Evolutionary conservation across 2,329 filamentous ascomycete species (phyloP).

Genomic region (Bipolaris oryzae): DNA sequence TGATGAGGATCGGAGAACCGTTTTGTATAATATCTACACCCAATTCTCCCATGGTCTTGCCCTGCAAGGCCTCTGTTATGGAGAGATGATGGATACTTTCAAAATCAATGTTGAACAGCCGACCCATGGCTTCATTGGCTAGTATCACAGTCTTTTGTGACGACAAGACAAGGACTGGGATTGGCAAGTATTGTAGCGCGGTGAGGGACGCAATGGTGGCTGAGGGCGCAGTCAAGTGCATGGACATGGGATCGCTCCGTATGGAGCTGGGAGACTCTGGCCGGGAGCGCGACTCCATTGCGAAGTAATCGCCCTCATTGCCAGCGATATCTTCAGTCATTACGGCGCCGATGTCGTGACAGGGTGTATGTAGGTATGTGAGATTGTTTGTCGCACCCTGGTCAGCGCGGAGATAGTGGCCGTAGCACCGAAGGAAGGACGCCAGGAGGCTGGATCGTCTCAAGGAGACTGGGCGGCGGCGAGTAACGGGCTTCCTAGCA

Average conservation of each 20-base stretch:
- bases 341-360: conserved; percentile 15
- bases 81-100: conserved; percentile 51
- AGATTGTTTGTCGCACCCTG: neutral
- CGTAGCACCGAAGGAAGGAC: conserved; percentile 1
- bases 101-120: conserved; percentile 66
- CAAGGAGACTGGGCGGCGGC: conserved; percentile 8
- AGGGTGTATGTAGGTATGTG: neutral
- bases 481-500: neutral
- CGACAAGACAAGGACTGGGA: conserved; percentile 72
- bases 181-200: conserved; percentile 74
- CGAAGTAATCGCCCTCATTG: conserved; percentile 39
- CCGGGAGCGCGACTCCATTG: conserved; percentile 24
- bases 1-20: conserved; percentile 59
- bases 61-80: conserved; percentile 66
- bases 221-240: conserved; percentile 37
- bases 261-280: conserved; percentile 38
- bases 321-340: conserved; percentile 28
- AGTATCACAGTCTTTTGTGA: conserved; percentile 72
- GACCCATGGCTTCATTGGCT: conserved; percentile 77
- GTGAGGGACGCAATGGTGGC: conserved; percentile 42
- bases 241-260: conserved; percentile 42
- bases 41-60: conserved; percentile 70
- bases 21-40: conserved; percentile 76
- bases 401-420: neutral
- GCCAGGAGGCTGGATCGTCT: conserved; percentile 1